Evolutionary conservation across 2,329 filamentous ascomycete species (phyloP).

Genomic region (Penicillium sp.): DNA sequence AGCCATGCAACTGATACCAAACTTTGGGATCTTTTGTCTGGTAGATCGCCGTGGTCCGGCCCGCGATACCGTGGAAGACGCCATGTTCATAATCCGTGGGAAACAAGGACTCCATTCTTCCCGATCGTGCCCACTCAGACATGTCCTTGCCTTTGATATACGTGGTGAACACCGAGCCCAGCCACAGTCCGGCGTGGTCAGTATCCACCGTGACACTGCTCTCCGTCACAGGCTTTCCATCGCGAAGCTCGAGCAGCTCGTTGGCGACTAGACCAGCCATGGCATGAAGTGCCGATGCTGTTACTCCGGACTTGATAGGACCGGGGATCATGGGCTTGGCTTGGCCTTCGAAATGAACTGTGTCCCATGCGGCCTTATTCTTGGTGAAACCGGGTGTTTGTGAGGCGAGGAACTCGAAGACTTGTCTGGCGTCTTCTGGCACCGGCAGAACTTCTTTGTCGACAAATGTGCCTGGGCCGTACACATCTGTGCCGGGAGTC

Average conservation of each 20-base stretch:
- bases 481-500: neutral
- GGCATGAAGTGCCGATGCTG: neutral
- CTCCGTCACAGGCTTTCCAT: neutral
- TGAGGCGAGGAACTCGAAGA: neutral
- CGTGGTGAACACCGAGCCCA: neutral
- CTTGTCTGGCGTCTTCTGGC: neutral
- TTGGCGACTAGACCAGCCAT: neutral
- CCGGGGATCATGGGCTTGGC: neutral
- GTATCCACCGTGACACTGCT: neutral
- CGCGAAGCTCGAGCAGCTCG: neutral
- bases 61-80: constrained; percentile 29
- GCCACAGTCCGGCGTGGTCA: neutral
- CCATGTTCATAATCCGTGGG: neutral
- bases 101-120: neutral
- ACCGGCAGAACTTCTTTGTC: neutral
- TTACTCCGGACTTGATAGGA: neutral
- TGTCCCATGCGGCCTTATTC: neutral
- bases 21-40: constrained; percentile 46
- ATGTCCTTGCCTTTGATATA: neutral
- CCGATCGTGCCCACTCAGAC: neutral
- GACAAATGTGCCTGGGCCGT: neutral
- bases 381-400: neutral
- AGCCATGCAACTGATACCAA: constrained; percentile 55
- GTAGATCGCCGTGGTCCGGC: constrained; percentile 49
- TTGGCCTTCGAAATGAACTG: neutral